Evolutionary conservation across 495 filamentous ascomycete species (phyloP).

Genomic region (Penicillium manginii): DNA sequence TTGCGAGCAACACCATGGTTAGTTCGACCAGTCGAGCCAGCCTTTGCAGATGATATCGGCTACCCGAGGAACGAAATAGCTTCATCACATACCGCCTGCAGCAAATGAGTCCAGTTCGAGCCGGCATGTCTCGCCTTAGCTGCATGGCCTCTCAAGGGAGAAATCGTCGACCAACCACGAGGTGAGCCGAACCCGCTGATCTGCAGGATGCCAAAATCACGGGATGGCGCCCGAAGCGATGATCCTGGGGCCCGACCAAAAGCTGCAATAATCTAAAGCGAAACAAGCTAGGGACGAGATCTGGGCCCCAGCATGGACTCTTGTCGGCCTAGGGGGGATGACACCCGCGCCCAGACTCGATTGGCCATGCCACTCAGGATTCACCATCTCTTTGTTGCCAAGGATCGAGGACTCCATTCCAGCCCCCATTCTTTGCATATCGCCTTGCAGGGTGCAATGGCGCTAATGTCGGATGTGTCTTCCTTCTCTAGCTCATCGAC

Average conservation of each 20-base stretch:
- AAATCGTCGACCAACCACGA: not conserved
- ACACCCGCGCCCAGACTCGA: constrained; percentile 2
- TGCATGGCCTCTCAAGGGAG: constrained; percentile 1
- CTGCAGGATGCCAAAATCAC: constrained; percentile 1
- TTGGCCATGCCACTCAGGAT: not conserved
- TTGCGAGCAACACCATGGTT: not conserved
- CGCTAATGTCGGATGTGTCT: not conserved
- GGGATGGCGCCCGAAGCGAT: not conserved
- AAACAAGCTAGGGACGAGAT: constrained; percentile 1
- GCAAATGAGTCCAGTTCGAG: not conserved
- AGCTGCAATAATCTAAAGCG: not conserved
- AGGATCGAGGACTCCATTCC: not conserved
- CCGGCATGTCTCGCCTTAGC: not conserved
- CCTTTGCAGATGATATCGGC: not conserved
- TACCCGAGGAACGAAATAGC: not conserved
- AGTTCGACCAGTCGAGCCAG: too few relatives aligned
- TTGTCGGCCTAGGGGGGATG: not conserved
- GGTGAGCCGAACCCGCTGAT: not conserved
- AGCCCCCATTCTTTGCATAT: not conserved
- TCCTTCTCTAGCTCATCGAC: not conserved
- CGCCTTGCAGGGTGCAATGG: not conserved
- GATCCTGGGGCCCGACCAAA: not conserved
- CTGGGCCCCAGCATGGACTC: not conserved
- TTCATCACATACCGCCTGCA: not conserved
- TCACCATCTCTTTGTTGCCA: not conserved